Conservation (phyloP, 2,329 filamentous ascomycete species). For the Blastomyces emzantsi region DNA sequence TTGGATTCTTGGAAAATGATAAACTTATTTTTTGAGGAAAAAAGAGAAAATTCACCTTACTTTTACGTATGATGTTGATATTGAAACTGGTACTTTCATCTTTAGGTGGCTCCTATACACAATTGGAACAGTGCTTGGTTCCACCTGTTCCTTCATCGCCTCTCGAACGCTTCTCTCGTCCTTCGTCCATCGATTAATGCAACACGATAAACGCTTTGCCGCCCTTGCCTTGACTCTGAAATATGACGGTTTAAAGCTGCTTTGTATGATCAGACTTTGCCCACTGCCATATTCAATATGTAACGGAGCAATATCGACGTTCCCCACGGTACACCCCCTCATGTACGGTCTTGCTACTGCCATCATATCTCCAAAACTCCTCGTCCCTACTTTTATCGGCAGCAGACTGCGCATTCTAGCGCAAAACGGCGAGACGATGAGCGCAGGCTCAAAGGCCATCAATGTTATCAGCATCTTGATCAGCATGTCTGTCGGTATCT, state of each 20-base stretch:
- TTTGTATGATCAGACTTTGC: constrained; percentile 87
- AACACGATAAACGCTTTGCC: constrained; percentile 75
- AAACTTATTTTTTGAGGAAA: neutral
- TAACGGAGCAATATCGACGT: constrained; percentile 89
- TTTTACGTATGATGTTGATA: constrained; percentile 21
- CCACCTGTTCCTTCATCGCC: constrained; percentile 67
- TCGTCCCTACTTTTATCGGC: constrained; percentile 90
- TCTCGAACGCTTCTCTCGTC: constrained; percentile 67
- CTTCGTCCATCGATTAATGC: constrained; percentile 73
- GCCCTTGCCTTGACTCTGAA: constrained; percentile 82
- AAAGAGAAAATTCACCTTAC: constrained; percentile 40
- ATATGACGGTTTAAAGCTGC: constrained; percentile 76
- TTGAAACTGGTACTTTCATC: neutral
- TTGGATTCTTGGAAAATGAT: constrained; percentile 47
- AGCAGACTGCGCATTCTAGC: constrained; percentile 71
- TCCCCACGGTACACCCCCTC: constrained; percentile 71
- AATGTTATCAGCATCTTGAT: constrained; percentile 75
- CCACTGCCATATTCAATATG: constrained; percentile 86
- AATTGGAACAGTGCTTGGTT: constrained; percentile 67
- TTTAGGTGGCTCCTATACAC: constrained; percentile 75
- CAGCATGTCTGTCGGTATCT: constrained; percentile 60
- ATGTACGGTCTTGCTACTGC: constrained; percentile 76
- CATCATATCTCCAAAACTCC: constrained; percentile 71
- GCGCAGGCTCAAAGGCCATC: constrained; percentile 62
- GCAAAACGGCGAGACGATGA: constrained; percentile 79